Evolutionary conservation across 768 basidiomycete species (phyloP).

Genomic region (Austroboletus festivus): DNA sequence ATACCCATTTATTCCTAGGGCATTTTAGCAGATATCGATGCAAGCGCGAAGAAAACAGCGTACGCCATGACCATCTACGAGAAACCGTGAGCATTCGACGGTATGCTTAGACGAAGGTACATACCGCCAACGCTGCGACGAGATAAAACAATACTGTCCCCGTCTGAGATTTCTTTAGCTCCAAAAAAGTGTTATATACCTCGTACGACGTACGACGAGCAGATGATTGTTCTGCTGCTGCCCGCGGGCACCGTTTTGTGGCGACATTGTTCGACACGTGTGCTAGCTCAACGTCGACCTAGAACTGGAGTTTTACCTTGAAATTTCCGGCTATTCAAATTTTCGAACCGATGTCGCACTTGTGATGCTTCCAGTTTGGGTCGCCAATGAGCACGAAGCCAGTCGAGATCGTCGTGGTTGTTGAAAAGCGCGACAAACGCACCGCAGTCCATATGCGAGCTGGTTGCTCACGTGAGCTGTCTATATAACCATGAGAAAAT

Average conservation of each 20-base stretch:
- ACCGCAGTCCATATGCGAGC: background rate
- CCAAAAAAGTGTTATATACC: background rate
- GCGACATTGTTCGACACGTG: constrained; percentile 17
- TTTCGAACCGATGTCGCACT: no score
- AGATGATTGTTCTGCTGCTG: constrained; percentile 33
- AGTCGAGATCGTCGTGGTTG: constrained; percentile 1
- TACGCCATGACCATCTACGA: constrained; percentile 89
- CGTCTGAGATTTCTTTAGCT: constrained; percentile 39
- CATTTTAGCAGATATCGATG: constrained; percentile 10
- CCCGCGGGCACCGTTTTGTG: constrained; percentile 24
- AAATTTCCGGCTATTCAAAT: no score
- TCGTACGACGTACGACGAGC: constrained; percentile 28
- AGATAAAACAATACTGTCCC: constrained; percentile 84
- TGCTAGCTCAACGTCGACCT: background rate
- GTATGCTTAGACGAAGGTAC: constrained; percentile 37
- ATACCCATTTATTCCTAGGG: constrained; percentile 86
- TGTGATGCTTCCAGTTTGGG: no score
- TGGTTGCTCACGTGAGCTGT: constrained; percentile 25
- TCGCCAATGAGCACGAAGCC: no score
- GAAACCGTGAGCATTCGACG: no score
- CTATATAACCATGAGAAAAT: no score
- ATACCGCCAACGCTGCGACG: constrained; percentile 80
- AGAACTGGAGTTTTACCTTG: background rate
- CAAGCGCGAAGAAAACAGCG: constrained; percentile 24
- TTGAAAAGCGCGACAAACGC: constrained; percentile 5